Percentiles rank a stretch among this genome's conserved stretches.
phyloP scores from a whole-genome alignment of 306 rosid species.

The Prunus mira region DNA sequence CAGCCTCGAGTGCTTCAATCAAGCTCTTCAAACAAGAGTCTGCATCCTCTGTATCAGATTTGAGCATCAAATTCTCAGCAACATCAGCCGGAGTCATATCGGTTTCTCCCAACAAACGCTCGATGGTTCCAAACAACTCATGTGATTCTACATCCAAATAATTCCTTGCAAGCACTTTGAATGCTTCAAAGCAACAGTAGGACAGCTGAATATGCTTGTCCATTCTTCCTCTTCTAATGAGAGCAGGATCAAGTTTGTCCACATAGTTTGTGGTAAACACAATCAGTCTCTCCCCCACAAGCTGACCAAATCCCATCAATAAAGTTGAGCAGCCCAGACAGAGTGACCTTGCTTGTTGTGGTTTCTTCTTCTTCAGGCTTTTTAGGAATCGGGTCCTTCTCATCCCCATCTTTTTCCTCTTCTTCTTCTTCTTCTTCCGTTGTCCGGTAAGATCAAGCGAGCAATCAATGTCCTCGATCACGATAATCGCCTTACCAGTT shows the following conservation, averaged over 20 bases:
- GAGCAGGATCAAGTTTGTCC: constrained; percentile 66
- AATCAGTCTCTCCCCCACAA: constrained; percentile 62
- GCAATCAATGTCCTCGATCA: constrained; percentile 74
- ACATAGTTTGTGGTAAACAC: constrained; percentile 53
- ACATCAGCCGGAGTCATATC: constrained; percentile 67
- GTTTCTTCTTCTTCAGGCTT: constrained; percentile 21
- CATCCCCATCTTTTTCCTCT: constrained; percentile 11
- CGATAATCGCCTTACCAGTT: constrained; percentile 39
- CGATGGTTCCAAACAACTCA: constrained; percentile 34
- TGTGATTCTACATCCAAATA: constrained; percentile 51
- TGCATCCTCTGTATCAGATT: constrained; percentile 33
- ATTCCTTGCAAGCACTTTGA: constrained; percentile 59
- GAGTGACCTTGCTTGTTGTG: constrained; percentile 43
- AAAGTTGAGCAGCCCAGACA: constrained; percentile 61
- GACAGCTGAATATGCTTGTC: constrained; percentile 68
- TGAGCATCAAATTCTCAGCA: constrained; percentile 63
- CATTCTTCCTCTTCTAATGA: constrained; percentile 70
- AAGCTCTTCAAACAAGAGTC: constrained; percentile 38
- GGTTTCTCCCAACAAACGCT: constrained; percentile 33
- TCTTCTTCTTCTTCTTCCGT: constrained; percentile 38
- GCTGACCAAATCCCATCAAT: constrained; percentile 82
- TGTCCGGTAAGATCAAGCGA: constrained; percentile 66
- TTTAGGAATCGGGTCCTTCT: constrained; percentile 16
- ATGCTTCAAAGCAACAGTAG: constrained; percentile 53
- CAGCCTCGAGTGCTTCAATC: constrained; percentile 43